A percentile compares a stretch with the other conserved stretches of the same genome.
Conservation (phyloP, 140 eudicot species). For the Erigeron philadelphicus region DNA sequence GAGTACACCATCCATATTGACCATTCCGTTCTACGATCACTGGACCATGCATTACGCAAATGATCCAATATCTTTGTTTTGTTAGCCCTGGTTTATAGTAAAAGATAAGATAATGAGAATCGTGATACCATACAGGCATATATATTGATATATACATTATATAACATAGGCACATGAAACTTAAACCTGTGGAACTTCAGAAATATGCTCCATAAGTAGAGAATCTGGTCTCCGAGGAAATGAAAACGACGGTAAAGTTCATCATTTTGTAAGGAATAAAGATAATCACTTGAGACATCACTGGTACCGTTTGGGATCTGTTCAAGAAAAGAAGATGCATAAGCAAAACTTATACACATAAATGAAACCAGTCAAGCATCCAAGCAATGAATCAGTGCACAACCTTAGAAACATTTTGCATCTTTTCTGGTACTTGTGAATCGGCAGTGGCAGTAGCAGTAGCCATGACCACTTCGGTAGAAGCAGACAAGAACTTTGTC, state of each 20-base stretch:
- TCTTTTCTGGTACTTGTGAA: conserved; percentile 30
- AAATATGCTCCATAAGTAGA: conserved; percentile 71
- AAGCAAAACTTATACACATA: background rate
- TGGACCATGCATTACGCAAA: conserved; percentile 71
- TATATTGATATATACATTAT: background rate
- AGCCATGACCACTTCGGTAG: conserved; percentile 25
- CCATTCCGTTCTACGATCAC: conserved; percentile 94
- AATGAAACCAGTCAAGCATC: background rate
- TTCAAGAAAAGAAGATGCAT: conserved; percentile 19
- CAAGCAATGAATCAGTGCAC: conserved; percentile 15
- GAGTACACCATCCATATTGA: conserved; percentile 99
- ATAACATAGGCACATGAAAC: background rate
- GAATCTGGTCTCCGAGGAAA: conserved; percentile 60
- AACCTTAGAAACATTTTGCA: conserved; percentile 44
- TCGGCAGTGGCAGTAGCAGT: conserved; percentile 36
- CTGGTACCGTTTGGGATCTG: conserved; percentile 49
- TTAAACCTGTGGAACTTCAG: conserved; percentile 85
- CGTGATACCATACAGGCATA: conserved; percentile 12
- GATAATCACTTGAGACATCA: conserved; percentile 44
- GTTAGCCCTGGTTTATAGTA: conserved; percentile 50
- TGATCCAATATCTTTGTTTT: conserved; percentile 59
- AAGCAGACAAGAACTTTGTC: conserved; percentile 33
- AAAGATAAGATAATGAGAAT: conserved; percentile 19
- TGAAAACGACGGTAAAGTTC: conserved; percentile 51
- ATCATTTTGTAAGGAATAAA: conserved; percentile 51